Conservation (phyloP, 805 yeast genomes). For the Lachancea meyersii region DNA sequence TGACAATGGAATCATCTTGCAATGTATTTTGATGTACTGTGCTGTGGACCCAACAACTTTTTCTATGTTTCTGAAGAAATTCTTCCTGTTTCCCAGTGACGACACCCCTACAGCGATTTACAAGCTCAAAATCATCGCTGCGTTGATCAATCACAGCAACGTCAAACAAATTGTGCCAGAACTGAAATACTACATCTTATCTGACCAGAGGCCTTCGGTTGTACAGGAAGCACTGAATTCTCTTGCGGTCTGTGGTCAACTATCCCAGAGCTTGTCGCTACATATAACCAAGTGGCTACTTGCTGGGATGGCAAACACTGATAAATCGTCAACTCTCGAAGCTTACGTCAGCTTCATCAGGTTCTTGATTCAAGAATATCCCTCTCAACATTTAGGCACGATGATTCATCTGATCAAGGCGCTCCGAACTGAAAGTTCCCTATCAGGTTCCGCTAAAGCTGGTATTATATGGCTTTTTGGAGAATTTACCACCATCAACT, state of each 20-base stretch:
- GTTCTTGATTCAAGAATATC: slow-evolving; percentile 59
- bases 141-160: slow-evolving; percentile 49
- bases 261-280: slow-evolving; percentile 43
- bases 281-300: slow-evolving; percentile 61
- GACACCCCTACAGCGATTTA: slow-evolving; percentile 36
- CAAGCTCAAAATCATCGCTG: slow-evolving; percentile 58
- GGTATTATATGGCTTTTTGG: slow-evolving; percentile 90
- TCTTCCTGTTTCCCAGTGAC: slow-evolving; percentile 56
- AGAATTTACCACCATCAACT: slow-evolving; percentile 51
- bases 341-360: slow-evolving; percentile 72
- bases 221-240: slow-evolving; percentile 49
- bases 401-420: slow-evolving; percentile 45
- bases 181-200: slow-evolving; percentile 49
- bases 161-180: slow-evolving; percentile 51
- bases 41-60: slow-evolving; percentile 31
- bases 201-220: slow-evolving; percentile 26
- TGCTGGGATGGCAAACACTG: slow-evolving; percentile 36
- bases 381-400: slow-evolving; percentile 47
- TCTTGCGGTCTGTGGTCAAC: slow-evolving; percentile 54
- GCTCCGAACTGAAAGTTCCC: slow-evolving; percentile 20
- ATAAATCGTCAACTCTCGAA: slow-evolving; percentile 37
- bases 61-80: slow-evolving; percentile 38
- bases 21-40: slow-evolving; percentile 39
- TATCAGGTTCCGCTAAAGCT: slow-evolving; percentile 56
- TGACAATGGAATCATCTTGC: slow-evolving; percentile 38